Evolutionary conservation across 177 flowering plant species (phyloP), one percentile per base, ranked within the genome.

Genomic region (Tripterygium wilfordii): DNA sequence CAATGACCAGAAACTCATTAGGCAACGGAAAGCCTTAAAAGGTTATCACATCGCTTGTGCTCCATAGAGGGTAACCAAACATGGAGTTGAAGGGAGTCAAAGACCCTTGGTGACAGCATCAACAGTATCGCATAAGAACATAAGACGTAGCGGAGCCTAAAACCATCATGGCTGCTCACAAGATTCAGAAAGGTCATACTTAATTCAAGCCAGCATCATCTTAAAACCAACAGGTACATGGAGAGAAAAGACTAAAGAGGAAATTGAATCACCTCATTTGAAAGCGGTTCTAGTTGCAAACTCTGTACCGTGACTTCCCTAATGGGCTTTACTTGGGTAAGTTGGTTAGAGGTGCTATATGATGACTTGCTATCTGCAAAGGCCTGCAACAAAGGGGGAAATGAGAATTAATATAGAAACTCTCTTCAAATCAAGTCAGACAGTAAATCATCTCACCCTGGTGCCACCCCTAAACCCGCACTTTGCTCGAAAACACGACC

Each of bases 401-500:
- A 23, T 4, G 24, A 24, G 1, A 42, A 12, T 42, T 42, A 4
- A 14, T 2, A 10, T 5, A 40, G 4, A 10, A 20, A 20, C 10
- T 40, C 19, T 14, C 10, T 19, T 22, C 12, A 40, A 2, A 41
- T 20, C 26, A n/a, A n/a, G n/a, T 23, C 25, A 20, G 4, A 20
- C 22, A 6, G 10, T 10, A 3, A 23, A 10, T 14, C n/a, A 29
- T 19, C 40, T 35, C 19, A 48, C 52, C 23, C 3, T 35, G n/a
- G 42, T 36, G 36, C 52, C 38, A n/a, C 41, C 42, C 13, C 9
- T 36, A 41, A 41, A 48, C 27, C 52, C 52, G 15, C 52, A 48
- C 25, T 35, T 48, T 35, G 41, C 52, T 36, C 52, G 52, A 36
- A 35, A 36, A 24, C 52, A 48, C 23, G 3, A 22, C 52, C 52